These are phyloP conservation scores for Leucosporidium creatinivorum DNA, from an alignment of 768 basidiomycete species.

Conservation along the genomic window DNA sequence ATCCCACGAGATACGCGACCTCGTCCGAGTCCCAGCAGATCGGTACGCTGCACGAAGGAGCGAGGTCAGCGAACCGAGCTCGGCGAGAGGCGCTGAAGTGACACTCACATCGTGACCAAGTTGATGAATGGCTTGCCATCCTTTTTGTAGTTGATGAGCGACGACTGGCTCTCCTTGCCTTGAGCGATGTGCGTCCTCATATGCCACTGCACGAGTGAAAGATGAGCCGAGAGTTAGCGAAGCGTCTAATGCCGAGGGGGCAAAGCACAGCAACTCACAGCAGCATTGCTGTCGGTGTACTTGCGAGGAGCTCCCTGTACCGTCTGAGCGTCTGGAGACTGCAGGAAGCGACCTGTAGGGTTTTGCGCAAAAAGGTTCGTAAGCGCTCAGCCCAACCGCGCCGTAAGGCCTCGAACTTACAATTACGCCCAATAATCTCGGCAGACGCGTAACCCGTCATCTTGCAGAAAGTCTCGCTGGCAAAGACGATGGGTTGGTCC, in stretches of 20 bases:
- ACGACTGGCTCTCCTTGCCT: conserved; percentile 82
- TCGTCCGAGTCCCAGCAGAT: conserved; percentile 68
- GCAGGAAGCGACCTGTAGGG: conserved; percentile 56
- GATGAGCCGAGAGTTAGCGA: no score
- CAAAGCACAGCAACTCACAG: conserved; percentile 37
- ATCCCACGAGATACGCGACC: conserved; percentile 81
- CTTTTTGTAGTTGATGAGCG: conserved; percentile 79
- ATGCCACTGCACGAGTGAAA: conserved; percentile 39
- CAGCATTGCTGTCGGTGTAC: conserved; percentile 58
- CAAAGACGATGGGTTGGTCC: conserved; percentile 62
- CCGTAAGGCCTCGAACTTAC: conserved; percentile 38
- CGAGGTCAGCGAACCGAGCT: not conserved
- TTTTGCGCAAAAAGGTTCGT: not conserved
- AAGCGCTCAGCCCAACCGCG: not conserved
- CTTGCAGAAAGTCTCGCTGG: conserved; percentile 67
- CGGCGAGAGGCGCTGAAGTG: conserved; percentile 33
- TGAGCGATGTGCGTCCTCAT: conserved; percentile 61
- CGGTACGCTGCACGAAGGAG: conserved; percentile 56
- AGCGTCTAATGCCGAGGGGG: not conserved
- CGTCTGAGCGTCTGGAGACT: conserved; percentile 61
- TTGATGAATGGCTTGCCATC: conserved; percentile 82
- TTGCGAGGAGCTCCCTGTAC: conserved; percentile 50
- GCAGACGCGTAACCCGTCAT: conserved; percentile 45
- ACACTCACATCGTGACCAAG: conserved; percentile 52
- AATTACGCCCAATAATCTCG: conserved; percentile 82